These are phyloP conservation scores for Russula griseocarnosa DNA, from an alignment of 768 basidiomycete genomes.

Conservation along the genomic window DNA sequence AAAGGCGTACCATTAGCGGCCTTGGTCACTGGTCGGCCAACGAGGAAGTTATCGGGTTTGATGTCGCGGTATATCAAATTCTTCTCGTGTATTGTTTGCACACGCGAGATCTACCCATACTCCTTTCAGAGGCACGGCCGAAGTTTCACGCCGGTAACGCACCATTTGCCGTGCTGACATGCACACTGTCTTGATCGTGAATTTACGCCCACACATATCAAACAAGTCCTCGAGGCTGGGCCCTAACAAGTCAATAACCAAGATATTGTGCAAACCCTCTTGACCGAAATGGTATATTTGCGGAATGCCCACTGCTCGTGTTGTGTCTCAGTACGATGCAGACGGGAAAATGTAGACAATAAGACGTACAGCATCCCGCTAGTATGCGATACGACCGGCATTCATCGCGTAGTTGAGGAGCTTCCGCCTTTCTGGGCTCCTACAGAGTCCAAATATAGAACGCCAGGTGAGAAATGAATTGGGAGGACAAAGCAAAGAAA, in stretches of 20 bases:
- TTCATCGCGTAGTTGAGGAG: conserved; percentile 96
- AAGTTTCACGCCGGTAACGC: conserved; percentile 28
- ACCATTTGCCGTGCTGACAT: conserved; percentile 99
- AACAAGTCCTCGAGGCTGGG: conserved; percentile 97
- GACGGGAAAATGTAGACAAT: conserved; percentile 14
- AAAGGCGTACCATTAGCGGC: conserved; percentile 64
- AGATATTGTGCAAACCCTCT: conserved; percentile 96
- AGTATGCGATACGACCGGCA: conserved; percentile 95
- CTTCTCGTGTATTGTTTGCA: conserved; percentile 98
- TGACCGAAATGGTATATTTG: conserved; percentile 99
- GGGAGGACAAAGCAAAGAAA: conserved; percentile 12
- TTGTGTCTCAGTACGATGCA: conserved; percentile 21
- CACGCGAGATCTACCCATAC: conserved; percentile 72
- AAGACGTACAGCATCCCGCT: conserved; percentile 69
- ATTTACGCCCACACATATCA: conserved; percentile 98
- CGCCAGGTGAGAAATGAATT: neutral
- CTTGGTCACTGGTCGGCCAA: conserved; percentile 92
- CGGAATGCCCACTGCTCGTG: conserved; percentile 79
- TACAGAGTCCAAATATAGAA: conserved; percentile 34
- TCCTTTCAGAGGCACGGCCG: conserved; percentile 3
- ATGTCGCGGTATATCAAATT: conserved; percentile 99
- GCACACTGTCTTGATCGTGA: conserved; percentile 96
- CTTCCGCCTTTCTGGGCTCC: conserved; percentile 93
- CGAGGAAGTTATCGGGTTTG: conserved; percentile 98
- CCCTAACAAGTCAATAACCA: conserved; percentile 96